Evolutionary conservation across 2,329 filamentous ascomycete genomes (phyloP), one percentile per base, ranked within the genome.

Genomic region (Didymella pinodella): DNA sequence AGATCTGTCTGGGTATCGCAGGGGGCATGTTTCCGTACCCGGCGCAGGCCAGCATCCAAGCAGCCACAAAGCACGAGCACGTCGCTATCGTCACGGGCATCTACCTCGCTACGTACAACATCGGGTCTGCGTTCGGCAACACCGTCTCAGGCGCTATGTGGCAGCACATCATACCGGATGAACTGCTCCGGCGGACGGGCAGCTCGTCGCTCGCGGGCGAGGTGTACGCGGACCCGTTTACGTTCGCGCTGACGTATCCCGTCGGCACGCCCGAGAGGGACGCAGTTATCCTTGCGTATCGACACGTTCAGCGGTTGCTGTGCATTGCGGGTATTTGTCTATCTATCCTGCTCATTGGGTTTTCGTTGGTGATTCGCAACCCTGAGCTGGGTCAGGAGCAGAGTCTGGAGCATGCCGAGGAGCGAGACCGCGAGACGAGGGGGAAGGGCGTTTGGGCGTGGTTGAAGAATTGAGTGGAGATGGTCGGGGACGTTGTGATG

Each of bases 51-150:
- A 80, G 78, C 46, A 83, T 84, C 25, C 82, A 84, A 63, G 80
- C 80, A 3, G 81, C 81, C 0, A 80, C 81, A 0, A 80, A 79
- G 50, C 83, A 84, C 61, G 81, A 84, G 66, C 80, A 88, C 66
- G 78, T 90, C 31, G 87, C 87, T 43, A 83, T 88, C 63, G 83
- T 89, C 65, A 89, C 86, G 0, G 86, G 83, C 38, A 73, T 89
- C 22, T 89, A 84, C 69, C 82, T 89, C 2, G 84, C 86, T 11
- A 82, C 78, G 16, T 88, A 88, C 76, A 86, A 85, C 69, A 80
- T 88, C 38, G 86, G 86, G 22, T 86, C 83, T 3, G 86, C 86
- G 0, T 72, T 88, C 1, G 86, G 86, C 20, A 84, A 84, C 67
- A 80, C 84, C 25, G 82, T 89, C 31, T 86, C 85, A 0, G 86